Evolutionary conservation across 192 early-diverging fungal genomes (phyloP).

Genomic region (Coemansia sp.): DNA sequence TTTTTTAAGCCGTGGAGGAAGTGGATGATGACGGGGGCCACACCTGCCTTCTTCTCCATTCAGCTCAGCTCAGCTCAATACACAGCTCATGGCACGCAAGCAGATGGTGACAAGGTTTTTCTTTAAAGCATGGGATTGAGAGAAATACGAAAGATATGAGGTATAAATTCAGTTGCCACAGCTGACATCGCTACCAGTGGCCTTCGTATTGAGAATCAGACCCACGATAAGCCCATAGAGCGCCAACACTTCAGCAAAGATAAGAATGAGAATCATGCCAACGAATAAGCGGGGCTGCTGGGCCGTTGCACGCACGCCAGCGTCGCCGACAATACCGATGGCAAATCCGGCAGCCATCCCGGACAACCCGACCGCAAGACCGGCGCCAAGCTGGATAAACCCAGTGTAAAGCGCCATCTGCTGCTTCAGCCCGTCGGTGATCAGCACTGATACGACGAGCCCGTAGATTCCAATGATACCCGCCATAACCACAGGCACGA

Average conservation of each 20-base stretch:
- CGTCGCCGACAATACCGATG: slow-evolving; percentile 88
- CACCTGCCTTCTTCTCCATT: too few species aligned
- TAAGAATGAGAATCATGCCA: slow-evolving; percentile 83
- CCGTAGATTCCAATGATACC: slow-evolving; percentile 99
- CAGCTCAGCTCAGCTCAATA: too few species aligned
- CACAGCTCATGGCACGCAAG: too few species aligned
- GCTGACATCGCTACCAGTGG: slow-evolving; percentile 51
- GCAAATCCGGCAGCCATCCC: slow-evolving; percentile 90
- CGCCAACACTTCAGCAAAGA: slow-evolving; percentile 87
- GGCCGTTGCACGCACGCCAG: slow-evolving; percentile 78
- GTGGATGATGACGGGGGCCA: too few species aligned
- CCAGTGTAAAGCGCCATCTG: slow-evolving; percentile 70
- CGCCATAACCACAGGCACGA: slow-evolving; percentile 95
- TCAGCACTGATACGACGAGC: slow-evolving; percentile 92
- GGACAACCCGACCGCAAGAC: slow-evolving; percentile 76
- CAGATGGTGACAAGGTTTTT: too few species aligned
- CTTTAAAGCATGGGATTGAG: background rate
- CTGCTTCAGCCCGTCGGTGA: slow-evolving; percentile 74
- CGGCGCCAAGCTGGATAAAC: slow-evolving; percentile 79
- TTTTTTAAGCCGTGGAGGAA: too few species aligned
- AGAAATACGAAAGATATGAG: background rate
- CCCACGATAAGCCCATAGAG: slow-evolving; percentile 85
- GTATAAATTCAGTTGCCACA: slow-evolving; percentile 34
- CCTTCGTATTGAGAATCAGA: slow-evolving; percentile 83
- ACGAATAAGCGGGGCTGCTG: slow-evolving; percentile 82